These are phyloP conservation scores for Aspergillus caelatus DNA, from an alignment of 2,329 filamentous ascomycete species.

Conservation along the genomic window DNA sequence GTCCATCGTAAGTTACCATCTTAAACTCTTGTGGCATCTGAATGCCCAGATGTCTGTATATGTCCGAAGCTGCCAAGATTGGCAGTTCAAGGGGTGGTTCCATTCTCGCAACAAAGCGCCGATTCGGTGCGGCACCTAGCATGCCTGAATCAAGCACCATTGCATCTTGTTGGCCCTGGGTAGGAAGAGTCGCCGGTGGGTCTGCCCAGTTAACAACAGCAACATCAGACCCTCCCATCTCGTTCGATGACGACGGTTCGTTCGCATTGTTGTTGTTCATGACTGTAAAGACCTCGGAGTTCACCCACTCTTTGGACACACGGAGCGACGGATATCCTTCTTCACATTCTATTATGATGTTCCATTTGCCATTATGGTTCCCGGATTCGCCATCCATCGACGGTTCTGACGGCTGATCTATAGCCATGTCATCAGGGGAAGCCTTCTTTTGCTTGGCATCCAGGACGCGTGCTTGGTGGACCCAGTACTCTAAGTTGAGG, in stretches of 20 bases:
- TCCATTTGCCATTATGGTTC: slow-evolving; percentile 35
- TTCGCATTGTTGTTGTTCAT: slow-evolving; percentile 24
- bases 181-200: slow-evolving; percentile 39
- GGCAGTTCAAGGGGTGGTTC: slow-evolving; percentile 48
- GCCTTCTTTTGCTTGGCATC: slow-evolving; percentile 31
- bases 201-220: slow-evolving; percentile 44
- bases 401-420: slow-evolving; percentile 30
- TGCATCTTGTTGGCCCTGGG: slow-evolving; percentile 36
- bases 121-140: slow-evolving; percentile 41
- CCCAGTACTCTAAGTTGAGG: slow-evolving; percentile 48
- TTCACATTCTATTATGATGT: slow-evolving; percentile 47
- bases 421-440: slow-evolving; percentile 36
- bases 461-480: slow-evolving; percentile 37
- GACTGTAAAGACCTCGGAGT: slow-evolving; percentile 35
- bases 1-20: slow-evolving; percentile 41
- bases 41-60: slow-evolving; percentile 44
- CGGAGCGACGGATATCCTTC: slow-evolving; percentile 48
- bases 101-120: slow-evolving; percentile 48
- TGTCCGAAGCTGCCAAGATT: slow-evolving; percentile 43
- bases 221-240: slow-evolving; percentile 26
- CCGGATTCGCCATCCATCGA: slow-evolving; percentile 20
- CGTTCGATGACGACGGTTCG: slow-evolving; percentile 25
- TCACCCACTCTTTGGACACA: slow-evolving; percentile 49
- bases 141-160: slow-evolving; percentile 44
- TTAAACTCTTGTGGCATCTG: slow-evolving; percentile 45